Evolutionary conservation across 345 rosid genomes (phyloP), one percentile per base, ranked within the genome.

Genomic region (Citrus trifoliata): DNA sequence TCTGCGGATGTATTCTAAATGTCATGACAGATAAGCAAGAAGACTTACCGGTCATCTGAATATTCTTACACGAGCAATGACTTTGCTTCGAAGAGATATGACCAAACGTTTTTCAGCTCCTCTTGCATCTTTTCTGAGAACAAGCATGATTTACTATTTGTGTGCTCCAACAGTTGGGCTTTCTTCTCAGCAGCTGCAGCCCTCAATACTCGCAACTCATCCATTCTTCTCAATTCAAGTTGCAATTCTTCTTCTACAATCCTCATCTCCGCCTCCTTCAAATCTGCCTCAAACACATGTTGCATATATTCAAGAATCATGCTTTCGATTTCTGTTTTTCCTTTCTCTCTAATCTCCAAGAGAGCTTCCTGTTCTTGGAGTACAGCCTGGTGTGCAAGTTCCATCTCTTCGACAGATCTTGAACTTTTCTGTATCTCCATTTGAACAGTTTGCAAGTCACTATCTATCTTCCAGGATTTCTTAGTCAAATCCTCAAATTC

Each of bases 291-390:
- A 73, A 87, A 89, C 28, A 88, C 88, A 2, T 79, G 84, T 76
- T 91, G 89, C 61, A 88, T 92, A 79, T 86, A 89, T 48, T 86
- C 94, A 12, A 90, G n/a, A 33, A 92, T 74, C 91, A 87, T 71
- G 56, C 59, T 79, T 32, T 85, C 86, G 35, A 85, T 70, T 74
- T 96, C 94, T 3, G 64, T 35, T 80, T 35, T 83, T 13, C 97
- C 99, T 1, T 79, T 32, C 81, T 87, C 90, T 69, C 74, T 82
- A 64, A 87, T 81, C 83, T 90, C 94, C 18, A 83, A 19, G 14
- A 94, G 82, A 59, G 85, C 73, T 75, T 89, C 89, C 77, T 87
- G 90, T 87, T 93, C 99, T 65, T 82, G 80, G 58, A 80, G 65
- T 18, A 86, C 86, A 27, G 58, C 75, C 80, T 88, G 81, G 27